Conservation (phyloP, 2,329 filamentous ascomycete species). For the Exserohilum rostratum region DNA sequence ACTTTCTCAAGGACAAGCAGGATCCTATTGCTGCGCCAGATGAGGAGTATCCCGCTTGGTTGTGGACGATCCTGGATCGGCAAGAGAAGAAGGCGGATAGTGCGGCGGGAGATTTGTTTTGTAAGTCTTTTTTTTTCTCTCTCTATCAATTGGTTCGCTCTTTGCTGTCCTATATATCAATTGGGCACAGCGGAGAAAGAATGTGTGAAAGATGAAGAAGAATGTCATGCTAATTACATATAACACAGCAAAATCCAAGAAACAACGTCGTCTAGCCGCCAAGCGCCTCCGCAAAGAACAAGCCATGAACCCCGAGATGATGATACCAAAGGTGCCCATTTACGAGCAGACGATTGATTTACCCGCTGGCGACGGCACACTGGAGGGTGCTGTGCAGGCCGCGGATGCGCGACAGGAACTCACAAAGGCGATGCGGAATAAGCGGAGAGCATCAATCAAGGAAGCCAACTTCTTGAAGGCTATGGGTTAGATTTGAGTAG, state of each 20-base stretch:
- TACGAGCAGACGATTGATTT: slow-evolving; percentile 81
- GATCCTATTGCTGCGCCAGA: slow-evolving; percentile 78
- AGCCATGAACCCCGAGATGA: slow-evolving; percentile 68
- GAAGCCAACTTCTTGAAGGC: slow-evolving; percentile 84
- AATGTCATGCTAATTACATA: neutral
- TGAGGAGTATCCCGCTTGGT: slow-evolving; percentile 78
- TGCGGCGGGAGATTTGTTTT: slow-evolving; percentile 75
- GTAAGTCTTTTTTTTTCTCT: slow-evolving; percentile 59
- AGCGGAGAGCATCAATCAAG: slow-evolving; percentile 79
- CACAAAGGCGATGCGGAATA: slow-evolving; percentile 73
- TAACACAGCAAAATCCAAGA: slow-evolving; percentile 71
- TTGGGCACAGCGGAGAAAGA: no score
- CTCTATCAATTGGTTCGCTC: no score
- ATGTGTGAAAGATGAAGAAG: no score
- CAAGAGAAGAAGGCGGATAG: slow-evolving; percentile 61
- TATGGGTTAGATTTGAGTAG: slow-evolving; percentile 58
- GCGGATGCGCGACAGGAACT: slow-evolving; percentile 64
- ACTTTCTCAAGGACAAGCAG: slow-evolving; percentile 74
- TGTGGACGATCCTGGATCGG: slow-evolving; percentile 73
- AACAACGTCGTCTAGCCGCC: slow-evolving; percentile 73
- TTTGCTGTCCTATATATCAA: no score
- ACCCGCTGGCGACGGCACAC: slow-evolving; percentile 58
- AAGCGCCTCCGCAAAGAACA: slow-evolving; percentile 68
- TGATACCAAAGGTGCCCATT: slow-evolving; percentile 70
- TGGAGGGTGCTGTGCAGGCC: slow-evolving; percentile 55